phyloP scores from a whole-genome alignment of 768 basidiomycete genomes.

The Mycena crocata region DNA sequence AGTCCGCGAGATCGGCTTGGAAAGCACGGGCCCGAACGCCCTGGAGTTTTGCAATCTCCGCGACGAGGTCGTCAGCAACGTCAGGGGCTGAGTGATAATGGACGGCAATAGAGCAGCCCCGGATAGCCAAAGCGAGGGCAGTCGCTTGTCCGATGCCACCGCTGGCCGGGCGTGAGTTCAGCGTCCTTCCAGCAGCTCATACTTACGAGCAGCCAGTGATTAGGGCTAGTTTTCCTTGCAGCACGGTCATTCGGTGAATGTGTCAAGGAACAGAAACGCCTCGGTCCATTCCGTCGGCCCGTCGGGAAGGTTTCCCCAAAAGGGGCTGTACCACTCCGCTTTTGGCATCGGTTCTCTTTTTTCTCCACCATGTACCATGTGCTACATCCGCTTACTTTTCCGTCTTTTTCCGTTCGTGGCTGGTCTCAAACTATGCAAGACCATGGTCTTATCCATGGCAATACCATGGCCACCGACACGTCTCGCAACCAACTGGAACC shows the following conservation, averaged over 20 bases:
- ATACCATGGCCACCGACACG: too few species aligned
- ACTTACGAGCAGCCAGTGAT: slow-evolving; percentile 55
- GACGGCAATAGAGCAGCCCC: slow-evolving; percentile 61
- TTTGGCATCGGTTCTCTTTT: too few species aligned
- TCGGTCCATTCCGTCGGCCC: too few species aligned
- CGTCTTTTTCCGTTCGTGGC: too few species aligned
- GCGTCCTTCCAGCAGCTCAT: slow-evolving; percentile 25
- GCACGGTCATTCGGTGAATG: too few species aligned
- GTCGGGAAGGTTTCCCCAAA: too few species aligned
- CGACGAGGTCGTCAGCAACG: slow-evolving; percentile 54
- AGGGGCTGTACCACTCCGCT: too few species aligned
- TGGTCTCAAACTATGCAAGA: too few species aligned
- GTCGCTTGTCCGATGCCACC: slow-evolving; percentile 67
- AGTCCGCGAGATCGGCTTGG: slow-evolving; percentile 60
- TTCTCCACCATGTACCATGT: too few species aligned
- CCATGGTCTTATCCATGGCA: too few species aligned
- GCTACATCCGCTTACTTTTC: too few species aligned
- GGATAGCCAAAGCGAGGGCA: slow-evolving; percentile 56
- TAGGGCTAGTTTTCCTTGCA: slow-evolving; percentile 47
- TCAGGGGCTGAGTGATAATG: slow-evolving; percentile 57
- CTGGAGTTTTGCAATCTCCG: slow-evolving; percentile 42
- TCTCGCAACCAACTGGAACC: too few species aligned
- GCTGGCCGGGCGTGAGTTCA: slow-evolving; percentile 39
- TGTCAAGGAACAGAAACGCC: slow-evolving; percentile 8
- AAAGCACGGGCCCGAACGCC: slow-evolving; percentile 57